Base-by-base conservation (phyloP, 169 alveolate genomes). In the Eimeria praecox region DNA sequence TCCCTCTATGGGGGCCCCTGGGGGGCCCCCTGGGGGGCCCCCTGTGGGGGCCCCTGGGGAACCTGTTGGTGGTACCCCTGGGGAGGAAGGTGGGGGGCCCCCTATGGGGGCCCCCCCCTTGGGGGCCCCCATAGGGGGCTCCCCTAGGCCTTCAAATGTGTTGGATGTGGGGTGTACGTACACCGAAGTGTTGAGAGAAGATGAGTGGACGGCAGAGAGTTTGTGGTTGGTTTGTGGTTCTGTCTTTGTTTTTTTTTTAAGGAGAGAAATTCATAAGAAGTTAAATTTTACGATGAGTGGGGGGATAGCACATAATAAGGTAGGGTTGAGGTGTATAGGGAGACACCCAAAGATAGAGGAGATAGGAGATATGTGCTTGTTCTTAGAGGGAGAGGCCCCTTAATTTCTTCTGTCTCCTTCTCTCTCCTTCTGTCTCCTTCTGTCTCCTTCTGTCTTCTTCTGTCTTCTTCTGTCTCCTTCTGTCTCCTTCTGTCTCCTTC, bases 261-360 rank as follows among this genome's bases (percentile, higher is more conserved):
- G 95, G 6, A 3, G n/a, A 18, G 56, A 35, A 42, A 75, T 89
- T n/a, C 12, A 27, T 54, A 40, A 69, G 86, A 38, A 69, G 16
- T 27, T 78, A 71, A 66, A 52, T 35, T 71, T 89, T 71, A 89
- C 95, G 5, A 69, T 89, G 95, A 89, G 95, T 35, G 95, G 95
- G 73, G 95, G 87, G 40, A 71, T 89, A 12, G 95, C 88, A 16
- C 44, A 35, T 24, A 89, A 64, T 54, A 89, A 89, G 73, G 95
- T 89, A 38, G 14, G 59, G 85, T 18, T 73, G 85, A 14, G n/a
- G 49, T 64, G 27, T 64, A 18, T 16, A n/a, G n/a, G n/a, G n/a
- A n/a, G n/a, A n/a, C n/a, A n/a, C n/a, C n/a, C n/a, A n/a, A n/a
- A n/a, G n/a, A n/a, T n/a, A n/a, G n/a, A n/a, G n/a, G n/a, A n/a